phyloP scores from a whole-genome alignment of 163 green algal genomes.

The Trebouxiophyceae sp. region DNA sequence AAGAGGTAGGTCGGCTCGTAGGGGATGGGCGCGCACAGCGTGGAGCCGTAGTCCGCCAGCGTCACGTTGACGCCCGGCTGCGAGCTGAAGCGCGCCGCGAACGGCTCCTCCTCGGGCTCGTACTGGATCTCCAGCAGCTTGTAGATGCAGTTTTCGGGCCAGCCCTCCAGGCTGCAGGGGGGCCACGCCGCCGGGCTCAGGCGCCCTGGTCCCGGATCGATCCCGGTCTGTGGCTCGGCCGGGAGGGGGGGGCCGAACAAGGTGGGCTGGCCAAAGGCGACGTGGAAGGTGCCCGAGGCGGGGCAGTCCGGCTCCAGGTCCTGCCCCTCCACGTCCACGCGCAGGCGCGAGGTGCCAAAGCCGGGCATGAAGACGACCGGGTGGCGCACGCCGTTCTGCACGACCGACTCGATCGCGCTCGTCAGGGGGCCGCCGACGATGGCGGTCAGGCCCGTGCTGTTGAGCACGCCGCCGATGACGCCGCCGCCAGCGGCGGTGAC shows the following conservation, averaged over 20 bases:
- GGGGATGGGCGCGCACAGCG: neutral
- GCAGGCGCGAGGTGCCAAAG: neutral
- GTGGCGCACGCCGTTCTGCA: neutral
- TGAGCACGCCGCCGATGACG: neutral
- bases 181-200: neutral
- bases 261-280: neutral
- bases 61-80: neutral
- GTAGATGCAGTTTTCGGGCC: conserved; percentile 1
- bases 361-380: neutral
- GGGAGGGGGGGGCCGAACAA: neutral
- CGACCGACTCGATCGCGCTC: neutral
- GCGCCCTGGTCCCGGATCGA: neutral
- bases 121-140: conserved; percentile 1
- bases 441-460: neutral
- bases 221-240: neutral
- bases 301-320: neutral
- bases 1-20: neutral
- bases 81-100: neutral
- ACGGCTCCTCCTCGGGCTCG: too few relatives aligned
- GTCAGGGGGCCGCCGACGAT: neutral
- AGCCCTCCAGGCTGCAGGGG: neutral
- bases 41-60: neutral
- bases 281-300: neutral
- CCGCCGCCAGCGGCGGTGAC: neutral
- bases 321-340: neutral